Percentiles rank a stretch among this genome's conserved stretches.
Evolutionary conservation across 192 early-diverging fungal species (phyloP).

Genomic region (Fimicolochytrium jonesii): DNA sequence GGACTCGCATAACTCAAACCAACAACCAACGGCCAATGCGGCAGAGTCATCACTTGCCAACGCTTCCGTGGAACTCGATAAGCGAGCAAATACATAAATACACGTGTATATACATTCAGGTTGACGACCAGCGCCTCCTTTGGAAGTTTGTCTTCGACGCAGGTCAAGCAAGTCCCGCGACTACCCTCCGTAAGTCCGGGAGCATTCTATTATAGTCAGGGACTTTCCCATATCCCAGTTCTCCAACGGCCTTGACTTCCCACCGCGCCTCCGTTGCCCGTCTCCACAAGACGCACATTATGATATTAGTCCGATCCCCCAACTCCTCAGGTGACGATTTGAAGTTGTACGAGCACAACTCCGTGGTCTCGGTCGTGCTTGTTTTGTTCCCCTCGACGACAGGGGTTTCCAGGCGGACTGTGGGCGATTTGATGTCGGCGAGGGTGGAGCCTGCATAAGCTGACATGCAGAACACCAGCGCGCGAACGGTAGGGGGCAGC

Average conservation of each 20-base stretch:
- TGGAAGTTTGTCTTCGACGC: no score
- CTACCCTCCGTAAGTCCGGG: no score
- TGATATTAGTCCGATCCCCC: conserved; percentile 21
- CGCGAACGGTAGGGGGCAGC: conserved; percentile 13
- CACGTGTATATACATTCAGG: no score
- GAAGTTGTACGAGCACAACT: conserved; percentile 30
- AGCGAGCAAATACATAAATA: no score
- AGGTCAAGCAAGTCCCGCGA: no score
- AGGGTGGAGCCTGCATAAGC: conserved; percentile 14
- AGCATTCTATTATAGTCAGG: no score
- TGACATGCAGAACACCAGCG: conserved; percentile 32
- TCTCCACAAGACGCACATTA: conserved; percentile 28
- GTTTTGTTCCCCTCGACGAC: conserved; percentile 7
- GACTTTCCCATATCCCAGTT: conserved; percentile 15
- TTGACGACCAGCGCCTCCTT: no score
- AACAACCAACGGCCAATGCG: no score
- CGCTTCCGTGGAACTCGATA: no score
- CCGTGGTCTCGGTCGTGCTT: neutral
- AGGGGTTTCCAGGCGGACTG: conserved; percentile 12
- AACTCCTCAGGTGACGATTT: neutral
- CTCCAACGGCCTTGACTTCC: conserved; percentile 24
- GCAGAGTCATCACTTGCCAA: no score
- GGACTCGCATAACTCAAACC: no score
- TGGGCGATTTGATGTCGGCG: conserved; percentile 13
- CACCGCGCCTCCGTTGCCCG: conserved; percentile 7